Conservation (phyloP, 228 moss, liverwort and hornwort species). For the Sphagnum fallax region DNA sequence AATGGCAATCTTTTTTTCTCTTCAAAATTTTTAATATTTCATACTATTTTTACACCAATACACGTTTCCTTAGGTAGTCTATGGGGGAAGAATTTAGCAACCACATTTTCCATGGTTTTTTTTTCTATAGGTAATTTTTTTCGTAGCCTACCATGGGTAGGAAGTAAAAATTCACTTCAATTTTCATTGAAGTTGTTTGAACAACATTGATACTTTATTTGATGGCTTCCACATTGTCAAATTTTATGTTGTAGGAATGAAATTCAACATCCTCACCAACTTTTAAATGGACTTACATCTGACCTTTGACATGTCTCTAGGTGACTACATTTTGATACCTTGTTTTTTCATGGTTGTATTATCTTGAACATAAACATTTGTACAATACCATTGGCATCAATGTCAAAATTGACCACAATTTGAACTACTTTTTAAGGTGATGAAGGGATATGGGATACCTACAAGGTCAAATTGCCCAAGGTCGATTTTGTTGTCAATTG, state of each 20-base stretch:
- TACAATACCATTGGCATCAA: conserved; percentile 80
- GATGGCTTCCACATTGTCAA: conserved; percentile 55
- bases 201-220: conserved; percentile 40
- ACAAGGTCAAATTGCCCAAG: conserved; percentile 73
- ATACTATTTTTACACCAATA: too few species aligned
- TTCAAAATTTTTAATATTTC: too few species aligned
- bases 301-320: conserved; percentile 58
- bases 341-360: conserved; percentile 75
- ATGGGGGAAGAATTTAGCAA: too few species aligned
- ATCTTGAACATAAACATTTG: conserved; percentile 67
- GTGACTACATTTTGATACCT: conserved; percentile 78
- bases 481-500: conserved; percentile 43
- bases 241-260: conserved; percentile 43
- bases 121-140: too few species aligned
- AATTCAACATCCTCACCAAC: conserved; percentile 78
- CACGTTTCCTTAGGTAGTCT: too few species aligned
- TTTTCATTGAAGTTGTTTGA: conserved; percentile 62
- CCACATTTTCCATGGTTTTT: too few species aligned
- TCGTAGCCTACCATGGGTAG: too few species aligned
- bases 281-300: conserved; percentile 41
- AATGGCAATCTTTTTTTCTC: too few species aligned
- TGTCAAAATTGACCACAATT: conserved; percentile 60
- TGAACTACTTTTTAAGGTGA: conserved; percentile 63
- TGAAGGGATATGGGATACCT: conserved; percentile 48
- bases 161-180: conserved; percentile 25